Evolutionary conservation across 345 rosid genomes (phyloP).

Genomic region (Moricandia moricandioides): DNA sequence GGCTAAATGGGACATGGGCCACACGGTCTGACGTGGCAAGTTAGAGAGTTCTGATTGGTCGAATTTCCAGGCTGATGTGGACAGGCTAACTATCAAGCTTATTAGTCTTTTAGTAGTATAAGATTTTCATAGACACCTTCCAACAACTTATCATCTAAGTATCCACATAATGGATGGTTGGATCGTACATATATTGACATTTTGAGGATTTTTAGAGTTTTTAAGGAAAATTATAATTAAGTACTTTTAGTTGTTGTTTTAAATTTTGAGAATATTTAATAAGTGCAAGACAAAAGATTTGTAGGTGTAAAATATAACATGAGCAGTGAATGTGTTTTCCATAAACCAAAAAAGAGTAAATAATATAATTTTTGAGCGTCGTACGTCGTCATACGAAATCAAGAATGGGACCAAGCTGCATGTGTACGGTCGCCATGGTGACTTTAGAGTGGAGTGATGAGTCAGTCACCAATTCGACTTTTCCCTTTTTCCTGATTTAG

Average conservation of each 20-base stretch:
- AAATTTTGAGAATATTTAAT: background rate
- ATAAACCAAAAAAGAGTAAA: background rate
- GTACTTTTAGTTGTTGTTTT: background rate
- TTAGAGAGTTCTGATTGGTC: too few relatives aligned
- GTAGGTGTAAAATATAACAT: background rate
- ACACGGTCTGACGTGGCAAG: too few relatives aligned
- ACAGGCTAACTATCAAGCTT: too few relatives aligned
- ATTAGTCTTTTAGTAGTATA: too few relatives aligned
- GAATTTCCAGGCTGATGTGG: too few relatives aligned
- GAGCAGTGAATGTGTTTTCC: background rate
- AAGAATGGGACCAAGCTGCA: conserved; percentile 22
- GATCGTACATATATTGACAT: background rate
- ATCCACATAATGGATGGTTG: background rate
- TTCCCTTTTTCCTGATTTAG: background rate
- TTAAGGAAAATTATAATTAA: background rate
- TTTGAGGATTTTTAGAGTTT: background rate
- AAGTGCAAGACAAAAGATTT: background rate
- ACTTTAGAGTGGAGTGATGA: conserved; percentile 20
- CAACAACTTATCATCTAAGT: too few relatives aligned
- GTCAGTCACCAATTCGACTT: conserved; percentile 23
- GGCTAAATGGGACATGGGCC: too few relatives aligned
- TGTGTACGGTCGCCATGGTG: conserved; percentile 25
- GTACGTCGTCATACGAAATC: conserved; percentile 23
- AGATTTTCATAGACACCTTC: too few relatives aligned
- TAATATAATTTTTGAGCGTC: background rate